These are phyloP conservation scores for Fusarium piperis DNA, from an alignment of 2,329 filamentous ascomycete species.

Conservation along the genomic window DNA sequence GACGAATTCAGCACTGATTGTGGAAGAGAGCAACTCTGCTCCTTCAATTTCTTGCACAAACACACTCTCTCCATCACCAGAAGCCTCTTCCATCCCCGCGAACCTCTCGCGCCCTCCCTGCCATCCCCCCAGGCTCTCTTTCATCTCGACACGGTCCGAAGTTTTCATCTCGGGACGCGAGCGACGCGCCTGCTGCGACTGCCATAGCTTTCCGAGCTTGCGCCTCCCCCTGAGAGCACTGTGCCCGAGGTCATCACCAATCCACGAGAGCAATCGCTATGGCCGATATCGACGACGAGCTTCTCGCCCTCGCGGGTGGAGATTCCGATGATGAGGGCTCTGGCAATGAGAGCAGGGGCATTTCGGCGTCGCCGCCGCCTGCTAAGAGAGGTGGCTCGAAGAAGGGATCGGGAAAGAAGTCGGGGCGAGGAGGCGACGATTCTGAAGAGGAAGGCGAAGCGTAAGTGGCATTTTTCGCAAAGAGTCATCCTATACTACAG, in stretches of 20 bases:
- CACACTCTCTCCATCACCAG: constrained; percentile 23
- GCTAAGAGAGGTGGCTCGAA: constrained; percentile 45
- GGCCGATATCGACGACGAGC: constrained; percentile 92
- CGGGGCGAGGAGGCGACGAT: constrained; percentile 55
- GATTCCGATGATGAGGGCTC: constrained; percentile 69
- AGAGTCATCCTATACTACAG: background rate
- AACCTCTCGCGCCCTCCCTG: constrained; percentile 12
- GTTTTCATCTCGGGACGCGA: constrained; percentile 16
- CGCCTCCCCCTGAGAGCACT: constrained; percentile 18
- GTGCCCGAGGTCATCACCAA: constrained; percentile 8
- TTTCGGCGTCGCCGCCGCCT: constrained; percentile 62
- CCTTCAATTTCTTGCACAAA: constrained; percentile 26
- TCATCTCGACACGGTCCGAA: background rate
- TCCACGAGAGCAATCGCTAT: constrained; percentile 58
- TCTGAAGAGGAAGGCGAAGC: constrained; percentile 72
- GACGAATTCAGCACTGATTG: constrained; percentile 38
- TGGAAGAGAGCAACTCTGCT: constrained; percentile 24
- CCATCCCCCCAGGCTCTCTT: constrained; percentile 5
- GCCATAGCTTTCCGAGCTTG: background rate
- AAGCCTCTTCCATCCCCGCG: constrained; percentile 9
- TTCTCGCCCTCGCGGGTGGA: constrained; percentile 90
- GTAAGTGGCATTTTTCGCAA: constrained; percentile 45
- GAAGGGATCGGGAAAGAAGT: constrained; percentile 54
- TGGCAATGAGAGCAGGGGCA: constrained; percentile 64
- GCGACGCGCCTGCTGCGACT: constrained; percentile 17